These are phyloP conservation scores for Penicillium goetzii DNA, from an alignment of 495 filamentous ascomycete species.

Conservation along the genomic window DNA sequence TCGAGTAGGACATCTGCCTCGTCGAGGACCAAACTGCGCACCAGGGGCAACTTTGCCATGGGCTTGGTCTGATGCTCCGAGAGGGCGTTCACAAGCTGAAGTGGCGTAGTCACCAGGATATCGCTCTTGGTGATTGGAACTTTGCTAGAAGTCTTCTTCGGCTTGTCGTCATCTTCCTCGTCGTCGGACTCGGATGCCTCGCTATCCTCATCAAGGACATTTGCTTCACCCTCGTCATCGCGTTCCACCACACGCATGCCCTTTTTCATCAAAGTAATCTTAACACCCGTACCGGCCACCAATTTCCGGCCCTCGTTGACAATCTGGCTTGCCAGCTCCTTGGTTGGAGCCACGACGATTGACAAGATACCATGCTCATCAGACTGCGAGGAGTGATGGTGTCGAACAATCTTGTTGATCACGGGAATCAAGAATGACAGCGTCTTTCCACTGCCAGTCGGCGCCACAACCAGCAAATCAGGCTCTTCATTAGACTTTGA, in stretches of 20 bases:
- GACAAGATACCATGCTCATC: conserved; percentile 56
- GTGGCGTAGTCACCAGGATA: conserved; percentile 87
- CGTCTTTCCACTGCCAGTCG: conserved; percentile 98
- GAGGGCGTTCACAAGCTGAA: conserved; percentile 75
- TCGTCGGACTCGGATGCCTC: conserved; percentile 43
- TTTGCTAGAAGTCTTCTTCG: conserved; percentile 43
- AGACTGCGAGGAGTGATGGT: conserved; percentile 49
- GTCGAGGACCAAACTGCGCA: conserved; percentile 78
- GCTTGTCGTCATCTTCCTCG: conserved; percentile 43
- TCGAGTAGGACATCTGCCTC: conserved; percentile 96
- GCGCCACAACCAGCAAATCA: conserved; percentile 85
- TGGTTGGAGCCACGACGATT: conserved; percentile 87
- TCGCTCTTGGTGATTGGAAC: conserved; percentile 67
- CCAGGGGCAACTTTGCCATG: conserved; percentile 58
- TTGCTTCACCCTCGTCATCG: conserved; percentile 32
- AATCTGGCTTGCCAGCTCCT: conserved; percentile 90
- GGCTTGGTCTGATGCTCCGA: conserved; percentile 50
- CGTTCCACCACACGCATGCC: conserved; percentile 69
- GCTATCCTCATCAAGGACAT: conserved; percentile 47
- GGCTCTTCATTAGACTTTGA: conserved; percentile 39
- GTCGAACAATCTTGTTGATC: conserved; percentile 70
- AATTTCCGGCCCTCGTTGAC: conserved; percentile 89
- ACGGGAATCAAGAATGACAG: conserved; percentile 87
- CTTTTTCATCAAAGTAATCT: conserved; percentile 81
- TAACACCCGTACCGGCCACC: conserved; percentile 73